These are phyloP conservation scores for Pythium plurisporium DNA, from an alignment of 352 stramenopile genomes.

Conservation along the genomic window DNA sequence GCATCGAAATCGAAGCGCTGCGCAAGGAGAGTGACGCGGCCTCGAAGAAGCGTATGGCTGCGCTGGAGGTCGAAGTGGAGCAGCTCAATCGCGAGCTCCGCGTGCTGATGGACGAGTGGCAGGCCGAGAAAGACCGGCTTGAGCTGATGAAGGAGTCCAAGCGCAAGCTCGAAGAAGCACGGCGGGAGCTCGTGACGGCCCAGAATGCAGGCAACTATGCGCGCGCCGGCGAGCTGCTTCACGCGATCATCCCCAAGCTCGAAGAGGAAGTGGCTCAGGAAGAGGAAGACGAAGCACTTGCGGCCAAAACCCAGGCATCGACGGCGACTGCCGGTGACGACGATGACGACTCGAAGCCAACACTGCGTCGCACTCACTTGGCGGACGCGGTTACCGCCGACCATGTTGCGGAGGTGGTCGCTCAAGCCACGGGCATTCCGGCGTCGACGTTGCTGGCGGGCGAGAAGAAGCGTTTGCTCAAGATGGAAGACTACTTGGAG, in stretches of 20 bases:
- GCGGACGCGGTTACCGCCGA: slow-evolving; percentile 90
- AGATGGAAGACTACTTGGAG: slow-evolving; percentile 83
- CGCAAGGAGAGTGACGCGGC: slow-evolving; percentile 91
- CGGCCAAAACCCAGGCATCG: slow-evolving; percentile 58
- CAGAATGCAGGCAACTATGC: slow-evolving; percentile 78
- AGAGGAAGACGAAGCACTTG: slow-evolving; percentile 79
- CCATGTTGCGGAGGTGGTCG: slow-evolving; percentile 91
- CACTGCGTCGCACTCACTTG: slow-evolving; percentile 58
- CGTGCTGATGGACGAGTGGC: slow-evolving; percentile 72
- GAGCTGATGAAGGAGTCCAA: slow-evolving; percentile 89
- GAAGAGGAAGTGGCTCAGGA: slow-evolving; percentile 82
- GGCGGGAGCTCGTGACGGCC: slow-evolving; percentile 70
- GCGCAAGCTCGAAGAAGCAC: slow-evolving; percentile 92
- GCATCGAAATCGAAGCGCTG: slow-evolving; percentile 95
- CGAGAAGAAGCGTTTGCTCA: slow-evolving; percentile 74
- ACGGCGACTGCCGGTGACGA: slow-evolving; percentile 43
- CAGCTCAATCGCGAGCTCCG: slow-evolving; percentile 53
- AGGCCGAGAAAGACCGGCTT: slow-evolving; percentile 88
- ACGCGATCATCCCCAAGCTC: slow-evolving; percentile 87
- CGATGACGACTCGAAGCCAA: slow-evolving; percentile 27
- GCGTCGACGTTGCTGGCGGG: slow-evolving; percentile 72
- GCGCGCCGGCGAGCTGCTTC: slow-evolving; percentile 72
- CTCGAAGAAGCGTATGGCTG: slow-evolving; percentile 88
- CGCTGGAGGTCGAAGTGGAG: slow-evolving; percentile 75
- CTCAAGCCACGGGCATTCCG: slow-evolving; percentile 88